Conservation (phyloP, 176 grass and related monocot genomes). For the Ananas comosus region DNA sequence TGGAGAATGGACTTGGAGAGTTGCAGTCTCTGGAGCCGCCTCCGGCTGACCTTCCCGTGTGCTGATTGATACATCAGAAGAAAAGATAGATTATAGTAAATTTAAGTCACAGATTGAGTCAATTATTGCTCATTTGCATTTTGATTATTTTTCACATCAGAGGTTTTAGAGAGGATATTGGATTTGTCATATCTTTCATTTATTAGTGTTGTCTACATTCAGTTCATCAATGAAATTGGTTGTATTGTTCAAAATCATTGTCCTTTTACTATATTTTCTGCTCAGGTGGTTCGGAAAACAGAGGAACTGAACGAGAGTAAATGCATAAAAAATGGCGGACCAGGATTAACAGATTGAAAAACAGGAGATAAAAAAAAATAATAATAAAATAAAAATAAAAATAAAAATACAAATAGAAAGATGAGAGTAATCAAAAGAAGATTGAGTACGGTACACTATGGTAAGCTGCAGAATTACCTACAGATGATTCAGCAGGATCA, state of each 20-base stretch:
- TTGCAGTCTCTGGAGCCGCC: constrained; percentile 49
- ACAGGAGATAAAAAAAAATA: too few relatives aligned
- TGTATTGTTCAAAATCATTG: too few relatives aligned
- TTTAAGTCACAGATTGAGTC: neutral
- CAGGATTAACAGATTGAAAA: too few relatives aligned
- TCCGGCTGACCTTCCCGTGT: constrained; percentile 54
- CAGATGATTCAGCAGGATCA: too few relatives aligned
- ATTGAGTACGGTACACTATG: neutral
- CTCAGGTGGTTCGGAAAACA: too few relatives aligned
- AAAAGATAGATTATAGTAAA: neutral
- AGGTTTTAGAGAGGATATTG: neutral
- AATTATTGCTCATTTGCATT: neutral
- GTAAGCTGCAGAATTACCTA: too few relatives aligned
- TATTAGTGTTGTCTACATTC: neutral
- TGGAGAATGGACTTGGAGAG: constrained; percentile 57
- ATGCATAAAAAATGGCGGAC: too few relatives aligned
- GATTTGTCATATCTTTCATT: constrained; percentile 10
- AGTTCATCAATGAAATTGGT: constrained; percentile 18
- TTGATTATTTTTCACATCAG: neutral
- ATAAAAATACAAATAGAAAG: constrained; percentile 1
- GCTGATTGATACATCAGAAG: constrained; percentile 23
- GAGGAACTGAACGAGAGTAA: too few relatives aligned
- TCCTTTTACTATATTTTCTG: too few relatives aligned
- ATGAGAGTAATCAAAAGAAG: constrained; percentile 5
- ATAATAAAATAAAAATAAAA: constrained; percentile 7